A percentile compares a stretch with the other conserved stretches of the same genome.
Conservation (phyloP, 768 basidiomycete species). For the Macrolepiota dolichaula region DNA sequence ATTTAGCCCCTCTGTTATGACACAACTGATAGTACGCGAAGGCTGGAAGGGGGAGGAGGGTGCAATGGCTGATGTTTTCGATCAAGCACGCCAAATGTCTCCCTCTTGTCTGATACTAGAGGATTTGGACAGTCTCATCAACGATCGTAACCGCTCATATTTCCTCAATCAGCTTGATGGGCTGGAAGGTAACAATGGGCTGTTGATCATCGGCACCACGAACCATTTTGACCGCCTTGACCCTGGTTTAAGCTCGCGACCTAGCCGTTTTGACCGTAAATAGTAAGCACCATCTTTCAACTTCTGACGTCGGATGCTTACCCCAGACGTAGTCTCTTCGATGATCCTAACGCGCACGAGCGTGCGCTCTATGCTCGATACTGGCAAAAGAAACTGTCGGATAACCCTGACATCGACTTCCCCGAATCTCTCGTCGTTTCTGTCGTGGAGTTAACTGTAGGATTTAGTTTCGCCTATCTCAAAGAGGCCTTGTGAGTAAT, state of each 20-base stretch:
- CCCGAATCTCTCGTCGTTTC: conserved; percentile 61
- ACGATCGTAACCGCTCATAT: conserved; percentile 74
- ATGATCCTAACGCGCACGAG: conserved; percentile 64
- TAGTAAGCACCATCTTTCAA: conserved; percentile 49
- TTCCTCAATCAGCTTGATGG: conserved; percentile 89
- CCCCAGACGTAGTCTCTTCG: conserved; percentile 52
- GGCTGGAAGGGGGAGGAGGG: conserved; percentile 61
- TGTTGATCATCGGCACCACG: conserved; percentile 76
- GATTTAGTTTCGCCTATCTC: conserved; percentile 84
- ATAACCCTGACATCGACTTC: conserved; percentile 62
- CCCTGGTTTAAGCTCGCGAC: conserved; percentile 70
- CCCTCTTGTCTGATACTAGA: conserved; percentile 65
- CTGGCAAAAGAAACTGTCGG: conserved; percentile 75
- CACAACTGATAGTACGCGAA: conserved; percentile 18
- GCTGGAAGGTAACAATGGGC: conserved; percentile 72
- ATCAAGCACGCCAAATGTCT: conserved; percentile 64
- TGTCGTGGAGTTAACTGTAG: conserved; percentile 55
- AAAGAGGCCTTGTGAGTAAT: conserved; percentile 82
- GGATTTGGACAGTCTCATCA: conserved; percentile 75
- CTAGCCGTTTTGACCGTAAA: conserved; percentile 85
- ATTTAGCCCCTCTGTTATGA: not conserved
- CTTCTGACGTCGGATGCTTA: not conserved
- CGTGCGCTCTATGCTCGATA: conserved; percentile 68
- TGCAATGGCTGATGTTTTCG: conserved; percentile 66
- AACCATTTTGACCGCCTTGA: conserved; percentile 84